A percentile compares a stretch with the other conserved stretches of the same genome.
phyloP scores from a whole-genome alignment of 768 basidiomycete species.

The Amanita inopinata region DNA sequence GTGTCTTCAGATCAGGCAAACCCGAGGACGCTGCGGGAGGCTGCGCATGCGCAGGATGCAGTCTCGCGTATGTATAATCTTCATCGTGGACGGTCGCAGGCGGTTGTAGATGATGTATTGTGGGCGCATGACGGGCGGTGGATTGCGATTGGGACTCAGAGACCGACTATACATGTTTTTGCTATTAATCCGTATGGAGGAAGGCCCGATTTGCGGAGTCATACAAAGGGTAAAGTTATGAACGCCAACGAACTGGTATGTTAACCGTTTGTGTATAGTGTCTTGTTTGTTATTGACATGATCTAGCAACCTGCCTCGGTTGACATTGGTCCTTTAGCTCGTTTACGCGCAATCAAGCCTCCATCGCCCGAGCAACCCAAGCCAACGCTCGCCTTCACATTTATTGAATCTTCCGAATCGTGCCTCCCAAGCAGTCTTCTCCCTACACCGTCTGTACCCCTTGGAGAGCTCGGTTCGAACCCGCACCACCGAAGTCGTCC shows the following conservation, averaged over 20 bases:
- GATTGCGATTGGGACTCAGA: slow-evolving; percentile 57
- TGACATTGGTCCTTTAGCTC: slow-evolving; percentile 45
- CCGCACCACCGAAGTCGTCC: slow-evolving; percentile 23
- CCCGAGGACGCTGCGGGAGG: slow-evolving; percentile 1
- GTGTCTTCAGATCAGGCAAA: slow-evolving; percentile 1
- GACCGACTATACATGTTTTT: slow-evolving; percentile 63
- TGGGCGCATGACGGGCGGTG: slow-evolving; percentile 56
- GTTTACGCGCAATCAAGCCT: slow-evolving; percentile 32
- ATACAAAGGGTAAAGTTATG: slow-evolving; percentile 46
- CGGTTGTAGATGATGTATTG: slow-evolving; percentile 43
- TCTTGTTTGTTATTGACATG: slow-evolving; percentile 1
- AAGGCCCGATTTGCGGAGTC: slow-evolving; percentile 48
- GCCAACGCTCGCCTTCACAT: slow-evolving; percentile 46
- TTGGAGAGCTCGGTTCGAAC: slow-evolving; percentile 17
- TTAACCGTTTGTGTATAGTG: slow-evolving; percentile 12
- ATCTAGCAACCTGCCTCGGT: slow-evolving; percentile 41
- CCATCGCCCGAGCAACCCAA: slow-evolving; percentile 18
- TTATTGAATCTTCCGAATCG: slow-evolving; percentile 31
- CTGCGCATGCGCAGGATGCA: slow-evolving; percentile 10
- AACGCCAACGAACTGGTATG: slow-evolving; percentile 42
- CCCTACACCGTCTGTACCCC: slow-evolving; percentile 10
- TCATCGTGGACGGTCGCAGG: slow-evolving; percentile 61
- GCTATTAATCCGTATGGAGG: slow-evolving; percentile 73
- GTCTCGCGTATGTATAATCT: slow-evolving; percentile 60
- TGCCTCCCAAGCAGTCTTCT: slow-evolving; percentile 31